Base-by-base conservation (phyloP, 1,284 basidiomycete species). In the Mycosarcoma maydis region DNA sequence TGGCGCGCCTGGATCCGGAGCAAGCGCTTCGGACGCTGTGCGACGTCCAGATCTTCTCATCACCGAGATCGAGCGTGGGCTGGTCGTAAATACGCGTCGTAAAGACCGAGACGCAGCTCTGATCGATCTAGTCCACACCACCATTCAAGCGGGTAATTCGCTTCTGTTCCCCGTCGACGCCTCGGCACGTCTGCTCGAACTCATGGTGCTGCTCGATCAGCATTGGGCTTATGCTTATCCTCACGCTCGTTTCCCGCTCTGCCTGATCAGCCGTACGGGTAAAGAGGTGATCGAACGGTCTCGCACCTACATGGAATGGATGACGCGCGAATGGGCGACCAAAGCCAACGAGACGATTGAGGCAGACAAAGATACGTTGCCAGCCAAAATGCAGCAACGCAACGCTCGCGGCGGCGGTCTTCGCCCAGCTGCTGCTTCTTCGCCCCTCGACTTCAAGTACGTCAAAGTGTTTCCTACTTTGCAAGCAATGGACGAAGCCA, bases 261-360 rank as follows among this genome's bases (percentile, higher is more conserved):
- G 95, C 80, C 87, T 99, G 17, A 87, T 98, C 39, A 92, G 91
- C 57, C 87, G 89, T 29, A 95, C 92, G 2, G 94, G 91, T 2
- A 88, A 90, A 67, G 95, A 98, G 82, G 95, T 98, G 88, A 84
- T 98, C 33, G 91, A 92, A 2, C 94, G 95, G 75, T 92, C 96
- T 16, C 85, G 94, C 53, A 95, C 92, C 85, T 91, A 98, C 89
- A 95, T 98, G 88, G 96, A 98, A 82, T 98, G 95, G 94, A 89
- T 98, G 75, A 93, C 94, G 14, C 92, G 93, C 8, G 92, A 92
- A 1, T 90, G 96, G 64, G 92, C 76, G 3, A 74, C 64, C 26
- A 73, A 72, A 51, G 53, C 64, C 14, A 52, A 48, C 48, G 67
- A 71, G 26, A 54, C 56, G 26, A 71, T 67, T 20, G 66, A 66